A percentile compares a stretch with the other conserved stretches of the same genome.
phyloP scores from a whole-genome alignment of 441 rosid genomes.

The Mallotus japonicus region DNA sequence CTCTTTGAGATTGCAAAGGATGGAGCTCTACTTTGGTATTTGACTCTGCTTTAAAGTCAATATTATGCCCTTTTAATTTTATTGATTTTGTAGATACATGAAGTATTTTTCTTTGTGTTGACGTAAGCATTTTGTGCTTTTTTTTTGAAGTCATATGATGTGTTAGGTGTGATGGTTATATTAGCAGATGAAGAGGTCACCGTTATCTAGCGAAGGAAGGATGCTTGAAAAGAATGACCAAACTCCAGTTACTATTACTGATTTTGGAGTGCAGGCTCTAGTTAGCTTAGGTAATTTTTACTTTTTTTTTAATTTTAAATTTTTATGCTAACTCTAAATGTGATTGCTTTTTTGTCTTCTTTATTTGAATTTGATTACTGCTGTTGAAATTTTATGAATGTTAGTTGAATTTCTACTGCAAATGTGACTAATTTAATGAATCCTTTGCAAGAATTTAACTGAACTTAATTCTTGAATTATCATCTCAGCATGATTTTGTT shows the following conservation, averaged over 20 bases:
- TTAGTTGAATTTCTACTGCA: neutral
- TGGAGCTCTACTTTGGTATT: slow-evolving; percentile 92
- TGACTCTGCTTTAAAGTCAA: neutral
- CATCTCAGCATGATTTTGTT: too few species aligned
- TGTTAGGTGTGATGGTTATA: neutral
- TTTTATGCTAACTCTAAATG: neutral
- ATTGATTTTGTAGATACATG: neutral
- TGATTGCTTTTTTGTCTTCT: neutral
- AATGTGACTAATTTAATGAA: neutral
- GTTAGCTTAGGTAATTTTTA: slow-evolving; percentile 60
- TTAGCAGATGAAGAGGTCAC: slow-evolving; percentile 55
- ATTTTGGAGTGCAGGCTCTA: slow-evolving; percentile 92
- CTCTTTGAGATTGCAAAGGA: slow-evolving; percentile 87
- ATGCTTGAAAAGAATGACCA: slow-evolving; percentile 73
- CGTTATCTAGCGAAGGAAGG: slow-evolving; percentile 46
- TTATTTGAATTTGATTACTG: neutral
- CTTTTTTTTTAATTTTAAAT: too few species aligned
- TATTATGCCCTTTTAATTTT: neutral
- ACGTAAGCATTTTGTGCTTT: slow-evolving; percentile 34
- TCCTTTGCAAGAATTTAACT: neutral
- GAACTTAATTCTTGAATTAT: neutral
- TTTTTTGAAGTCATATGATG: neutral
- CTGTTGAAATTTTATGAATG: neutral
- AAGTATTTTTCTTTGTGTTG: slow-evolving; percentile 50
- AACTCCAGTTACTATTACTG: slow-evolving; percentile 84